Conservation (phyloP, 2,329 filamentous ascomycete genomes). For the Fusarium sp. region DNA sequence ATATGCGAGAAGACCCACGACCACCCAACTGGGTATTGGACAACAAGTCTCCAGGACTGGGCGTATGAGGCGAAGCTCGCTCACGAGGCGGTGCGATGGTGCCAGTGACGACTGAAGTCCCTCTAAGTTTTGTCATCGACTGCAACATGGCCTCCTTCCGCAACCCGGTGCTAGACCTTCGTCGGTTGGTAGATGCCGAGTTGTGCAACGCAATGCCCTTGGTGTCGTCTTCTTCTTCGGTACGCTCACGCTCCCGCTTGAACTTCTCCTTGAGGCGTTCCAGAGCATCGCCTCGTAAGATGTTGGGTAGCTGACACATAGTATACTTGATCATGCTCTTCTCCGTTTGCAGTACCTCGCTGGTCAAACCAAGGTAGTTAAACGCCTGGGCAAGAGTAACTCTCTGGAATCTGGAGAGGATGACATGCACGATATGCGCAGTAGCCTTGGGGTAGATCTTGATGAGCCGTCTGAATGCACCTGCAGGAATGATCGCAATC, state of each 20-base stretch:
- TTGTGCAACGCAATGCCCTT: constrained; percentile 98
- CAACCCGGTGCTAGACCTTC: constrained; percentile 78
- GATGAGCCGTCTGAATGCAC: constrained; percentile 91
- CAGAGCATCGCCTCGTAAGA: constrained; percentile 84
- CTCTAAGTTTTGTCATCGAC: constrained; percentile 65
- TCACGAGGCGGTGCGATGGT: constrained; percentile 57
- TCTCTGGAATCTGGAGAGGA: constrained; percentile 90
- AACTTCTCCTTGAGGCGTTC: constrained; percentile 94
- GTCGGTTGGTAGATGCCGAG: constrained; percentile 70
- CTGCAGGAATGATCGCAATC: constrained; percentile 97
- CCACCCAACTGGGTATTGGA: constrained; percentile 77
- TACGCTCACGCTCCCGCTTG: constrained; percentile 81
- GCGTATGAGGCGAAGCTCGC: constrained; percentile 58
- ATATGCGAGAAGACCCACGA: constrained; percentile 65
- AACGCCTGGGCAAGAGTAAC: constrained; percentile 96
- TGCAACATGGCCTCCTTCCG: constrained; percentile 84
- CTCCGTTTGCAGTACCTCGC: constrained; percentile 91
- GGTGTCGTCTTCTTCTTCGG: constrained; percentile 78
- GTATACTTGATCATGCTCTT: constrained; percentile 95
- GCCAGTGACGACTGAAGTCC: constrained; percentile 57
- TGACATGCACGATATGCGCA: constrained; percentile 97
- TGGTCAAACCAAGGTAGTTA: constrained; percentile 90
- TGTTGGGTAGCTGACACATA: constrained; percentile 89
- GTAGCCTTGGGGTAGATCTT: constrained; percentile 96
- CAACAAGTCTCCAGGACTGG: constrained; percentile 81